Evolutionary conservation across 2,329 filamentous ascomycete species (phyloP).

Genomic region (Plectosphaerella cucumerina): DNA sequence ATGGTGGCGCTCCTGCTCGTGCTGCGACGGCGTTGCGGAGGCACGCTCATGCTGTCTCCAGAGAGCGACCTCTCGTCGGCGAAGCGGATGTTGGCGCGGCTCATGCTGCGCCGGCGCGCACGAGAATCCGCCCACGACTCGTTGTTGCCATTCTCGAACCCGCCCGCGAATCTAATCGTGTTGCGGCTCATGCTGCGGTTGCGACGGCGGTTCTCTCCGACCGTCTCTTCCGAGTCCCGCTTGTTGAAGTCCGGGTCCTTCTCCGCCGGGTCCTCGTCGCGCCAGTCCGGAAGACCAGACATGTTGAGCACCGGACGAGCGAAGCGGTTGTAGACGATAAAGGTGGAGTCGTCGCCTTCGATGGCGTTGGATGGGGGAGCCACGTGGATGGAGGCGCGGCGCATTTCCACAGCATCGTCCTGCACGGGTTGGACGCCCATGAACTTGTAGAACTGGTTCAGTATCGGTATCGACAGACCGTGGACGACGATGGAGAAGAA

Average conservation of each 20-base stretch:
- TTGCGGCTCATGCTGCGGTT: neutral
- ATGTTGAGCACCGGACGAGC: slow-evolving; percentile 25
- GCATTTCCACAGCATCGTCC: slow-evolving; percentile 35
- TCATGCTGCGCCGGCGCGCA: neutral
- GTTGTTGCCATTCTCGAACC: neutral
- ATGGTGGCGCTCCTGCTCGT: neutral
- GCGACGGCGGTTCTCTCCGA: neutral
- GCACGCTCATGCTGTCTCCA: neutral
- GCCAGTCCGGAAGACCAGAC: neutral
- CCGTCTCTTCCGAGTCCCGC: neutral
- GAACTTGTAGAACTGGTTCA: slow-evolving; percentile 32
- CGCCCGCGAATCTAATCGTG: neutral
- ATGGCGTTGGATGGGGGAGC: slow-evolving; percentile 35
- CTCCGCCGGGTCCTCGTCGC: neutral
- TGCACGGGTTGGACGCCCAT: slow-evolving; percentile 34
- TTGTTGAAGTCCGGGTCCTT: neutral
- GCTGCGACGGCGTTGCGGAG: neutral
- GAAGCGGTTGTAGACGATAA: slow-evolving; percentile 45
- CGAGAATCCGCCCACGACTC: neutral
- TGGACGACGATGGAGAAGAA: slow-evolving; percentile 39
- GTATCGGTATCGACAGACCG: slow-evolving; percentile 41
- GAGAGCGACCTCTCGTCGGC: neutral
- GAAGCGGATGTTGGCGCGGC: neutral
- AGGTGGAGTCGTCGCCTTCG: slow-evolving; percentile 27
- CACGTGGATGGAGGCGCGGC: slow-evolving; percentile 28